Evolutionary conservation across 2,329 filamentous ascomycete genomes (phyloP), one percentile per base, ranked within the genome.

Genomic region (Rhinocladiella similis): DNA sequence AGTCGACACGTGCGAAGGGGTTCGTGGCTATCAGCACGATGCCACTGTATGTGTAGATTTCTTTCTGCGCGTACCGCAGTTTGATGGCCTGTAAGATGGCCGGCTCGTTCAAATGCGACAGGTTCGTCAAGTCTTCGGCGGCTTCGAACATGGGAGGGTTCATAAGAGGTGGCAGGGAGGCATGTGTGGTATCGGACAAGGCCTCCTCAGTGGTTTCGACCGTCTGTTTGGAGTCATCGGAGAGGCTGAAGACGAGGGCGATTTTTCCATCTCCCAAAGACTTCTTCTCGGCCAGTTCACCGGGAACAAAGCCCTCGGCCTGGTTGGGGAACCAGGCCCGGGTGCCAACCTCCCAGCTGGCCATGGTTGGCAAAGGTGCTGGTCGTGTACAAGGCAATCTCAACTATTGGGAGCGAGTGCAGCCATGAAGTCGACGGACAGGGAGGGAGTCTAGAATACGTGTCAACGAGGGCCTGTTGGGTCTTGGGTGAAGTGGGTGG

Each of bases 21-120:
- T 99, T 99, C 62, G 94, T 96, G 62, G 94, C 94, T 78, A 99
- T 99, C 66, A 99, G 82, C 64, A 99, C 94, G 70, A 99, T 97
- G 71, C 94, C 94, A 72, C 91, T 96, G 80, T 99, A 99, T 70
- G 94, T 99, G 81, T 99, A 99, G 69, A 99, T 99, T 75, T 99
- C 94, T 77, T 97, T 97, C 75, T 99, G 94, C 62, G 90, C 83
- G 78, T 99, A 99, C 73, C 94, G 90, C 71, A 99, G 83, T 72
- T 92, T 91, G 75, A 99, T 99, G 54, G 94, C 94, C 81, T 99
- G 94, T 63, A 99, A 80, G 60, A 99, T 95, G 96, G 73, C 94
- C 70, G 94, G 94, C 75, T 99, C 94, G 78, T 99, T 99, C 61
- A 99, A 78, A 84, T 99, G 92, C 66, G 94, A 99, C 65, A 99